These are phyloP conservation scores for Penicillium verrucosum DNA, from an alignment of 2,329 filamentous ascomycete genomes.

Conservation along the genomic window DNA sequence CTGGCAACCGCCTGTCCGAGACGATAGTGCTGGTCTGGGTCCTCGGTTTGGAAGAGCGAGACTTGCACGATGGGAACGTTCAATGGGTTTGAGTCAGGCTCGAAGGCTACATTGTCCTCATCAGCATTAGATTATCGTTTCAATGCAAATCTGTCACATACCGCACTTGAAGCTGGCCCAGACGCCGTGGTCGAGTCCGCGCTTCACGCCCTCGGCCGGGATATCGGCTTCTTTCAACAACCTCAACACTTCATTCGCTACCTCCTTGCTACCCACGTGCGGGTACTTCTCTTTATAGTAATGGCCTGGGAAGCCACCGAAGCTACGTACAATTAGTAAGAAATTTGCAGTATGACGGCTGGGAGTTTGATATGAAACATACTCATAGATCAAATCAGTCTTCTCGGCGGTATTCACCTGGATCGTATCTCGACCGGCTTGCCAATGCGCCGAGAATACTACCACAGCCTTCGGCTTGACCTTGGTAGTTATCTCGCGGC, in stretches of 20 bases:
- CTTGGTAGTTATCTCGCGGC: slow-evolving; percentile 65
- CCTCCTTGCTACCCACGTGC: slow-evolving; percentile 57
- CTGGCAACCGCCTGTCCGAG: slow-evolving; percentile 64
- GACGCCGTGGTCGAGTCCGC: slow-evolving; percentile 72
- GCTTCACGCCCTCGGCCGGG: slow-evolving; percentile 55
- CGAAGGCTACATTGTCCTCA: slow-evolving; percentile 50
- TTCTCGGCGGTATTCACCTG: slow-evolving; percentile 63
- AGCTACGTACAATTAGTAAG: slow-evolving; percentile 43
- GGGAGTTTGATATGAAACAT: slow-evolving; percentile 13
- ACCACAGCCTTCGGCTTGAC: slow-evolving; percentile 70
- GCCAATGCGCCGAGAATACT: slow-evolving; percentile 77
- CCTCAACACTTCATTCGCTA: slow-evolving; percentile 59
- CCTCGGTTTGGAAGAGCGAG: slow-evolving; percentile 63
- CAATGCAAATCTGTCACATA: slow-evolving; percentile 26
- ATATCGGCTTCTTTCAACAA: slow-evolving; percentile 58
- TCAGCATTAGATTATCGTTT: neutral
- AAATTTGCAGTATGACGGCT: no score
- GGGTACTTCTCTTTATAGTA: slow-evolving; percentile 68
- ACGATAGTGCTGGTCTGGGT: slow-evolving; percentile 63
- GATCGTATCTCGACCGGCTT: slow-evolving; percentile 54
- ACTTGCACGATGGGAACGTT: slow-evolving; percentile 69
- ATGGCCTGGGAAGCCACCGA: slow-evolving; percentile 67
- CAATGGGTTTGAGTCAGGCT: slow-evolving; percentile 60
- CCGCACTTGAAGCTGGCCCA: slow-evolving; percentile 64
- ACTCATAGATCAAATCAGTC: slow-evolving; percentile 70